Evolutionary conservation across 164 flowering plant species (phyloP).

Genomic region (Buxus sempervirens): DNA sequence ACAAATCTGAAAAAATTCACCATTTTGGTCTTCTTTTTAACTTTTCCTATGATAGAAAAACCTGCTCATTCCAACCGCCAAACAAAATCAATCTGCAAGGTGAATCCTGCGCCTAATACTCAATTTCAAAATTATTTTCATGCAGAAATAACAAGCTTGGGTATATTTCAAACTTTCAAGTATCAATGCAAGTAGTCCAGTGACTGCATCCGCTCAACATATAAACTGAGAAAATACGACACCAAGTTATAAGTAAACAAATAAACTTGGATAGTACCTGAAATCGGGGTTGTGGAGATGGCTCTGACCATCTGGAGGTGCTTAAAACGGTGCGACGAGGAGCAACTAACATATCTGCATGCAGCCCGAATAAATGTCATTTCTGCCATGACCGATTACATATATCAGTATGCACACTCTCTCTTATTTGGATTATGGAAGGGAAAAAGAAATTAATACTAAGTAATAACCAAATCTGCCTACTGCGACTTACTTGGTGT

Average conservation of each 20-base stretch:
- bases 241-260: neutral
- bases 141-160: neutral
- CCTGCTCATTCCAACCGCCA: neutral
- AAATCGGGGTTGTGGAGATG: conserved; percentile 17
- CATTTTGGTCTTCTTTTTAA: too few species aligned
- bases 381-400: conserved; percentile 12
- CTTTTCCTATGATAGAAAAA: neutral
- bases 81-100: neutral
- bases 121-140: too few species aligned
- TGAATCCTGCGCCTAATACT: neutral
- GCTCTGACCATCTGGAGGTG: conserved; percentile 15
- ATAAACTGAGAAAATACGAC: neutral
- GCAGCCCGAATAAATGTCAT: conserved; percentile 28
- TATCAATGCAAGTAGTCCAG: neutral
- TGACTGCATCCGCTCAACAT: neutral
- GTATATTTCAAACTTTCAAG: too few species aligned
- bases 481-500: too few species aligned
- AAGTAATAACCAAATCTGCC: too few species aligned
- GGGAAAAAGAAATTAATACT: too few species aligned
- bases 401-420: neutral
- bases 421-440: neutral
- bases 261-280: conserved; percentile 19
- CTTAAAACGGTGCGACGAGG: conserved; percentile 7
- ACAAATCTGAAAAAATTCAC: neutral
- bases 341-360: conserved; percentile 18